Conservation (phyloP, 139 green algal genomes). For the Nannochloris sp. region DNA sequence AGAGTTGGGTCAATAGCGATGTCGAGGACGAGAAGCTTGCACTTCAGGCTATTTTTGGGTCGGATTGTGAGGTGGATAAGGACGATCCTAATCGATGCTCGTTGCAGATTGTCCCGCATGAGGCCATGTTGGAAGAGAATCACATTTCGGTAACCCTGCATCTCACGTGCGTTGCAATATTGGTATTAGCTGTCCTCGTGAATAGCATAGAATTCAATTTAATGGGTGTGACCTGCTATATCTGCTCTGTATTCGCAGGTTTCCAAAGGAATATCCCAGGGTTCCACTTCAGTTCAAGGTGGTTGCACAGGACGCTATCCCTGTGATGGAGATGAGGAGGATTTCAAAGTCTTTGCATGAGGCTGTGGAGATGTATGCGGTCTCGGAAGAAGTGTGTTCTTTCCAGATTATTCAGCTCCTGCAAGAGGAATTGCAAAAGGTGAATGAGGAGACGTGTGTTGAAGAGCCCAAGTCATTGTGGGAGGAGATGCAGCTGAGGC, state of each 20-base stretch:
- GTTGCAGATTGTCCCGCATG: constrained; percentile 51
- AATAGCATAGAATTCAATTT: background rate
- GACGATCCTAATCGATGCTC: constrained; percentile 41
- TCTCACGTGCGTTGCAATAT: constrained; percentile 30
- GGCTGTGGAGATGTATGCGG: constrained; percentile 22
- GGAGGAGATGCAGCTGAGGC: constrained; percentile 48
- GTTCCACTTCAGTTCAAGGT: constrained; percentile 22
- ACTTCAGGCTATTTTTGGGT: constrained; percentile 44
- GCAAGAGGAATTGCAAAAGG: constrained; percentile 43
- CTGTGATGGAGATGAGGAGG: constrained; percentile 1
- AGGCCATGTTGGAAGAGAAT: constrained; percentile 38
- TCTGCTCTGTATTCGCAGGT: constrained; percentile 6
- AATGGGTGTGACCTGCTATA: background rate
- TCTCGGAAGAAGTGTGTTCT: constrained; percentile 38
- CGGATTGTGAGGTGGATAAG: constrained; percentile 32
- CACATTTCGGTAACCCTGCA: constrained; percentile 34
- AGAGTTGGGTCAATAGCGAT: constrained; percentile 16
- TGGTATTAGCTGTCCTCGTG: background rate
- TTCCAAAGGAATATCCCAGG: constrained; percentile 14
- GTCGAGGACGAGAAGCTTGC: constrained; percentile 35
- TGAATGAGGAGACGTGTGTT: constrained; percentile 22
- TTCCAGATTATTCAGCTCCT: constrained; percentile 53
- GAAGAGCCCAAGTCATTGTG: constrained; percentile 33
- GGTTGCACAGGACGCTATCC: constrained; percentile 7
- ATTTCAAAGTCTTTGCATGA: constrained; percentile 36